Conservation (phyloP, 2,329 filamentous ascomycete species). For the Penicillium nordicum region DNA sequence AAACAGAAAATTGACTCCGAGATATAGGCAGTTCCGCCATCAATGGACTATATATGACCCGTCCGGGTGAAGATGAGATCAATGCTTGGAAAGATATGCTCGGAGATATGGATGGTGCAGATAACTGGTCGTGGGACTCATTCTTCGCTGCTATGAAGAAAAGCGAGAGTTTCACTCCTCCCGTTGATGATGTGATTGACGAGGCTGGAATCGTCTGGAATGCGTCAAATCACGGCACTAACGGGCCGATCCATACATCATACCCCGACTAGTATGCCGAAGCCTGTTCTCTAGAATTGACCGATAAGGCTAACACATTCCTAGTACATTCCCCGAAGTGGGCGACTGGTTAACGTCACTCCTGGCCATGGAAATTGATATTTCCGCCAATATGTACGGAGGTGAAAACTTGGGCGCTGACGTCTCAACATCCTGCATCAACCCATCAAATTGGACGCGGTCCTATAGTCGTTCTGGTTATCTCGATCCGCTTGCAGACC, state of each 20-base stretch:
- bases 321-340: slow-evolving; percentile 30
- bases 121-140: slow-evolving; percentile 36
- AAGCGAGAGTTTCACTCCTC: slow-evolving; percentile 25
- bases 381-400: slow-evolving; percentile 30
- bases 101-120: slow-evolving; percentile 34
- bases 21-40: slow-evolving; percentile 34
- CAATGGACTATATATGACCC: slow-evolving; percentile 36
- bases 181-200: slow-evolving; percentile 17
- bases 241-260: slow-evolving; percentile 26
- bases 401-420: slow-evolving; percentile 32
- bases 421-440: slow-evolving; percentile 35
- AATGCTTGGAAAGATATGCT: slow-evolving; percentile 35
- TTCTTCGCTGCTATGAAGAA: slow-evolving; percentile 36
- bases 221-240: slow-evolving; percentile 19
- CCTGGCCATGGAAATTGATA: slow-evolving; percentile 25
- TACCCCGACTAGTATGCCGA: slow-evolving; percentile 28
- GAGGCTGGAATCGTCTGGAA: slow-evolving; percentile 27
- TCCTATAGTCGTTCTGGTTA: slow-evolving; percentile 37
- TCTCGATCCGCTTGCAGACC: slow-evolving; percentile 34
- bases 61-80: slow-evolving; percentile 32
- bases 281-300: not conserved
- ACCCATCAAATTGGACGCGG: slow-evolving; percentile 36
- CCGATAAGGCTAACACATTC: slow-evolving; percentile 6
- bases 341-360: slow-evolving; percentile 25
- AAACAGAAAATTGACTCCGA: not conserved